Conservation (phyloP, 768 basidiomycete species). For the Tylopilus vinaceipallidus region DNA sequence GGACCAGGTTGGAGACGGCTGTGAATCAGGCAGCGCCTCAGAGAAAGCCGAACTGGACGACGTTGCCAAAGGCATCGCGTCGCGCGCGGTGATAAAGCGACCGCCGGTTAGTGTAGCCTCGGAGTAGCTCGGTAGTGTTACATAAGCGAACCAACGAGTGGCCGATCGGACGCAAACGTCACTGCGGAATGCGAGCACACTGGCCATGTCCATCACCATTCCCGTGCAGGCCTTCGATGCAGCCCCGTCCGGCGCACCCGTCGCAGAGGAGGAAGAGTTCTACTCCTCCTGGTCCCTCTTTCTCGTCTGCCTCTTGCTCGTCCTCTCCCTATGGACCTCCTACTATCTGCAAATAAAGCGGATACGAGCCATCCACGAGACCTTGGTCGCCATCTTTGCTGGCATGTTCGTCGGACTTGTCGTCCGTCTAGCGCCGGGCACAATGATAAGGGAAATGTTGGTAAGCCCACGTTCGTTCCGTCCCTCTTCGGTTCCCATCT, state of each 20-base stretch:
- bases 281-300: slow-evolving; percentile 95
- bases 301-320: slow-evolving; percentile 87
- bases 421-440: slow-evolving; percentile 86
- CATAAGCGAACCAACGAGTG: slow-evolving; percentile 17
- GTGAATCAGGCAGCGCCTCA: slow-evolving; percentile 1
- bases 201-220: slow-evolving; percentile 40
- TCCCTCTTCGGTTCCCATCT: neutral
- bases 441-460: slow-evolving; percentile 96
- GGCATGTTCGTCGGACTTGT: slow-evolving; percentile 95
- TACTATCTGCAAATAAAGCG: slow-evolving; percentile 98
- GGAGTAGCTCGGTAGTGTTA: too few relatives aligned
- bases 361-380: slow-evolving; percentile 95
- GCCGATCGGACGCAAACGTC: too few relatives aligned
- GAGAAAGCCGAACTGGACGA: slow-evolving; percentile 24
- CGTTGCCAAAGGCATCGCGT: slow-evolving; percentile 22
- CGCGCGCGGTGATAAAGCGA: slow-evolving; percentile 6
- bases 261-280: slow-evolving; percentile 79
- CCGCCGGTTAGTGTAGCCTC: neutral
- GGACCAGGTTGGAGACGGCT: neutral
- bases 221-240: slow-evolving; percentile 26
- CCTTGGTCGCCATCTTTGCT: slow-evolving; percentile 90
- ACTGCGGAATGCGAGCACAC: too few relatives aligned
- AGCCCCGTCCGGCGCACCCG: slow-evolving; percentile 34
- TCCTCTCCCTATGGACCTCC: slow-evolving; percentile 91
- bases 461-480: slow-evolving; percentile 50